Conservation (phyloP, 2,329 filamentous ascomycete genomes). For the Parastagonospora avenae region DNA sequence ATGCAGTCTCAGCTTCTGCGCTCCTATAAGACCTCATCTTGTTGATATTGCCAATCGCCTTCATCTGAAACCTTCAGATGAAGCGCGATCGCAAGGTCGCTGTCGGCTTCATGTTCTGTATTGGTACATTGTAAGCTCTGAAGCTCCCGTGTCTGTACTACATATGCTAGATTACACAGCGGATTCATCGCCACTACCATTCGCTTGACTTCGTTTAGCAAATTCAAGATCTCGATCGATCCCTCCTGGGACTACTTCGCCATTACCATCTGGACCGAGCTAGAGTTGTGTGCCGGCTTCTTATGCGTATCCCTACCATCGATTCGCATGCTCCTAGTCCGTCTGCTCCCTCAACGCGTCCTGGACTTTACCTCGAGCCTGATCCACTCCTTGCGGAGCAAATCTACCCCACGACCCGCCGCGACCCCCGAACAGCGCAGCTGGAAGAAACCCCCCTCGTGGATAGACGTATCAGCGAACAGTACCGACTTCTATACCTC, state of each 20-base stretch:
- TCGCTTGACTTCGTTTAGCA: conserved; percentile 23
- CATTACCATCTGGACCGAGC: conserved; percentile 25
- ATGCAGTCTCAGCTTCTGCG: conserved; percentile 22
- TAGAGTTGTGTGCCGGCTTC: conserved; percentile 21
- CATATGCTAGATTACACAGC: no score
- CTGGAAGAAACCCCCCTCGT: no score
- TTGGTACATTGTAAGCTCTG: conserved; percentile 17
- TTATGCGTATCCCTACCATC: conserved; percentile 21
- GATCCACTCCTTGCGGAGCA: no score
- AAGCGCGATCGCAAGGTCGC: conserved; percentile 18
- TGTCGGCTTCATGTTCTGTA: conserved; percentile 28
- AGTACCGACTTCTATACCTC: no score
- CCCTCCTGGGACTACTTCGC: conserved; percentile 29
- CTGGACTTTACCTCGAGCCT: no score
- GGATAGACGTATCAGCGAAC: no score
- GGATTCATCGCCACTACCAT: conserved; percentile 11
- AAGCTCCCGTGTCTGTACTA: no score
- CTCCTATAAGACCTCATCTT: conserved; percentile 29
- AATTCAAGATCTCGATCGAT: conserved; percentile 27
- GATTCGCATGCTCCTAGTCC: conserved; percentile 18
- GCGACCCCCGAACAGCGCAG: no score
- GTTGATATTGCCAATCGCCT: conserved; percentile 24
- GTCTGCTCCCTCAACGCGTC: no score
- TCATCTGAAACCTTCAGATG: conserved; percentile 23
- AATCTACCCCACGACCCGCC: no score